Conservation (phyloP, 208 protist species). For the Leishmania braziliensis region DNA sequence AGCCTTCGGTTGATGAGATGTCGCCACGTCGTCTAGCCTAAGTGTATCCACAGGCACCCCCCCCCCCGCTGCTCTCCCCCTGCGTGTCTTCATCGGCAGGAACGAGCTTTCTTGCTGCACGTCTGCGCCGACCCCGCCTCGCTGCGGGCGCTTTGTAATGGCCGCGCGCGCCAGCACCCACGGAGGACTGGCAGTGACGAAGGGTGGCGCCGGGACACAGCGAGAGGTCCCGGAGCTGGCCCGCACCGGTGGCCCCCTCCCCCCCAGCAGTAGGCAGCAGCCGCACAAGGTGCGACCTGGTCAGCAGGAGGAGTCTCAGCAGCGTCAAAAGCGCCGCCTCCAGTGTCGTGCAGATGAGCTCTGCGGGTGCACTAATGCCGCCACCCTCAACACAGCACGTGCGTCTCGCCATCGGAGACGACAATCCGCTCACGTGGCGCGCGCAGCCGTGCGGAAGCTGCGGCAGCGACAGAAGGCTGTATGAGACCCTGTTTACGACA, state of each 20-base stretch:
- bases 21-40: constrained; percentile 5
- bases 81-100: neutral
- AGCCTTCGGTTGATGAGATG: neutral
- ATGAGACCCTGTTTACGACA: neutral
- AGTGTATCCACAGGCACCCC: constrained; percentile 1
- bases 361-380: neutral
- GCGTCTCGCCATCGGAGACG: neutral
- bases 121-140: neutral
- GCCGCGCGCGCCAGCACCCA: neutral
- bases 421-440: neutral
- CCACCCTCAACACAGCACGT: neutral
- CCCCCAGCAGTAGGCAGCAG: too few species aligned
- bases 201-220: neutral
- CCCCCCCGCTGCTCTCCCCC: neutral
- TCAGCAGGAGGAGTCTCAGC: neutral
- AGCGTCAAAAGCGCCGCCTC: neutral
- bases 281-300: neutral
- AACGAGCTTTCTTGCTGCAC: too few species aligned
- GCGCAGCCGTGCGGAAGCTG: neutral
- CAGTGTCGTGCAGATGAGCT: neutral
- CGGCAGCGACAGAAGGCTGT: neutral
- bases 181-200: neutral
- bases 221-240: neutral
- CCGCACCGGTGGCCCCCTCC: too few species aligned
- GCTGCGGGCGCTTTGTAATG: neutral